A percentile compares a stretch with the other conserved stretches of the same genome.
phyloP scores from a whole-genome alignment of 163 green algal species.

The Volvox carteri region DNA sequence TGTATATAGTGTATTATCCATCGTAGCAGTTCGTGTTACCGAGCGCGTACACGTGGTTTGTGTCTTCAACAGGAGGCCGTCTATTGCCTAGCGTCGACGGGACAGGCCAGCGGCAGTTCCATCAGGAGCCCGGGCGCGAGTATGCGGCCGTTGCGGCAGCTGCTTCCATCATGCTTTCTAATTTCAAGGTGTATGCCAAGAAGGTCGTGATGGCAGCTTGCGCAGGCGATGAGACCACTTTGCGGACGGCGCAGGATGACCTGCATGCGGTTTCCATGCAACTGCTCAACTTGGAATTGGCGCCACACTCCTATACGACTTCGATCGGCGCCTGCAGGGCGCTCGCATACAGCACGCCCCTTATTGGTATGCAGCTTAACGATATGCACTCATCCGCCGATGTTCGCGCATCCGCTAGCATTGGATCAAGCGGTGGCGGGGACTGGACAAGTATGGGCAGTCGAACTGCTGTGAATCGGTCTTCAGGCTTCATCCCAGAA shows the following conservation, averaged over 20 bases:
- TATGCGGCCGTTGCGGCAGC: neutral
- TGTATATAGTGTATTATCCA: neutral
- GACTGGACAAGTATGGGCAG: slow-evolving; percentile 30
- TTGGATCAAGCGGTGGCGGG: neutral
- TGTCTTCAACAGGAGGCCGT: no score
- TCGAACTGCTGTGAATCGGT: neutral
- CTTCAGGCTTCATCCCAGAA: no score
- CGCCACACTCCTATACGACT: neutral
- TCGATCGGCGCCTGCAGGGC: slow-evolving; percentile 22
- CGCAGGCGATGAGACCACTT: neutral
- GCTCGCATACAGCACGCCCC: slow-evolving; percentile 27
- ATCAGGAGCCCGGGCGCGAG: slow-evolving; percentile 13
- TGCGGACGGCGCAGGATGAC: neutral
- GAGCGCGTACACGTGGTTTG: no score
- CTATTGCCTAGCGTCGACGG: neutral
- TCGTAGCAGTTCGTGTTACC: neutral
- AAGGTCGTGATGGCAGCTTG: neutral
- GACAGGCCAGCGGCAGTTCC: neutral
- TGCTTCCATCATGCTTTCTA: neutral
- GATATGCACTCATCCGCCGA: neutral
- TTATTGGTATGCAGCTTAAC: neutral
- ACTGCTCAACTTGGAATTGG: neutral
- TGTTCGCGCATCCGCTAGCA: neutral
- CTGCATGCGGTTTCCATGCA: neutral
- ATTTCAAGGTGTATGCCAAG: neutral